Evolutionary conservation across 140 eudicot species (phyloP).

Genomic region (Anethum foeniculum): DNA sequence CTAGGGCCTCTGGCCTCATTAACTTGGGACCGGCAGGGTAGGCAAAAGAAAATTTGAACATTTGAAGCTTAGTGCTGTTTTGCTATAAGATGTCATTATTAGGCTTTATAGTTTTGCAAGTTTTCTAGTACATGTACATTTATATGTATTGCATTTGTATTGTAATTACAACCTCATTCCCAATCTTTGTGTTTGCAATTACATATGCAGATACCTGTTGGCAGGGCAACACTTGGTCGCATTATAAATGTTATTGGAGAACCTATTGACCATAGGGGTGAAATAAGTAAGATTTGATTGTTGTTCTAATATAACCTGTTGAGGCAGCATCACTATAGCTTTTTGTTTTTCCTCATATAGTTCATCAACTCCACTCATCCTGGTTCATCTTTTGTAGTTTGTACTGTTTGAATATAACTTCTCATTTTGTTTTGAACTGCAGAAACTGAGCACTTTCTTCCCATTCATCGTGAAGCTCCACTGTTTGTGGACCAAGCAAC

Average conservation of each 20-base stretch:
- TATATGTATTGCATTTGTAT: background rate
- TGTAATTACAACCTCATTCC: background rate
- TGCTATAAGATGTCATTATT: no score
- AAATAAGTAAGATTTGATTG: slow-evolving; percentile 26
- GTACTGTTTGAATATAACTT: background rate
- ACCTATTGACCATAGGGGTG: slow-evolving; percentile 45
- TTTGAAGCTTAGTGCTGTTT: no score
- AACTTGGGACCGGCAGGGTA: no score
- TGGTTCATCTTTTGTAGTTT: background rate
- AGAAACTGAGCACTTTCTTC: slow-evolving; percentile 54
- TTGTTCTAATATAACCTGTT: background rate
- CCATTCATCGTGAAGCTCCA: slow-evolving; percentile 65
- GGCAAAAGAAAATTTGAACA: no score
- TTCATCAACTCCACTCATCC: background rate
- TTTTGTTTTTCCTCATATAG: background rate
- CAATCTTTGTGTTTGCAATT: slow-evolving; percentile 5
- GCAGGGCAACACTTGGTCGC: slow-evolving; percentile 60
- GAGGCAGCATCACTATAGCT: background rate
- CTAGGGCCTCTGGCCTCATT: no score
- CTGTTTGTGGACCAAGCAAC: slow-evolving; percentile 37
- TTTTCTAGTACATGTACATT: background rate
- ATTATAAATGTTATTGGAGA: slow-evolving; percentile 57
- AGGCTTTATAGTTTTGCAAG: background rate
- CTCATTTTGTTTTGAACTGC: background rate
- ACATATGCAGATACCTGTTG: slow-evolving; percentile 43